These are phyloP conservation scores for Priceomyces castillae DNA, from an alignment of 805 yeast genomes.

Conservation along the genomic window DNA sequence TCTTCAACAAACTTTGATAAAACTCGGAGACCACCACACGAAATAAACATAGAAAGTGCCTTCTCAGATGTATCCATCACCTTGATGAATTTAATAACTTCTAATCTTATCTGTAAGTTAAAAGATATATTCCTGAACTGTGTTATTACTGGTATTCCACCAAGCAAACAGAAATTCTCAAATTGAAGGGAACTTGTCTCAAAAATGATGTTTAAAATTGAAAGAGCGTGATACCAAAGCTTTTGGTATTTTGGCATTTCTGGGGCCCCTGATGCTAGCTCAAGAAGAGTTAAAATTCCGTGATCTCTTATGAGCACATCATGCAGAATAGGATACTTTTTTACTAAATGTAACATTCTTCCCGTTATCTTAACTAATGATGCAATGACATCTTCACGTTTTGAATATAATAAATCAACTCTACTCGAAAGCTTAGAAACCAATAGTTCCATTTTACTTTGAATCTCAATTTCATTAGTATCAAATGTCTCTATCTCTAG, in stretches of 20 bases:
- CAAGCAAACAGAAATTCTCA: slow-evolving; percentile 42
- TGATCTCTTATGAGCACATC: slow-evolving; percentile 40
- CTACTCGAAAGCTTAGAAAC: slow-evolving; percentile 30
- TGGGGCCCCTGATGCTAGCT: slow-evolving; percentile 33
- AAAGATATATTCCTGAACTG: slow-evolving; percentile 33
- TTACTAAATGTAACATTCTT: slow-evolving; percentile 35
- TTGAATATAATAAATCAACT: slow-evolving; percentile 28
- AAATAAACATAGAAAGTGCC: slow-evolving; percentile 40
- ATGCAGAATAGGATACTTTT: slow-evolving; percentile 40
- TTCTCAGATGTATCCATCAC: slow-evolving; percentile 31
- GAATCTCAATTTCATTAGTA: slow-evolving; percentile 41
- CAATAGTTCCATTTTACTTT: slow-evolving; percentile 37
- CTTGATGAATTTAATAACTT: slow-evolving; percentile 36
- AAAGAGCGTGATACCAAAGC: slow-evolving; percentile 37
- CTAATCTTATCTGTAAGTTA: slow-evolving; percentile 30
- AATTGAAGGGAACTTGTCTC: slow-evolving; percentile 27
- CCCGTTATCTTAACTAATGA: slow-evolving; percentile 36
- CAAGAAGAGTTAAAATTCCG: slow-evolving; percentile 38
- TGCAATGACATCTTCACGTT: slow-evolving; percentile 28
- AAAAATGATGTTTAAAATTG: slow-evolving; percentile 34
- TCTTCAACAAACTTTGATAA: slow-evolving; percentile 46
- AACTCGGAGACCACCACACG: slow-evolving; percentile 46
- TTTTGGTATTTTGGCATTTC: slow-evolving; percentile 31
- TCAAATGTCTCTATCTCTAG: slow-evolving; percentile 39
- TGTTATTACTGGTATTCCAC: slow-evolving; percentile 42